Conservation (phyloP, 1,284 basidiomycete genomes). For the Schizopora paradoxa region DNA sequence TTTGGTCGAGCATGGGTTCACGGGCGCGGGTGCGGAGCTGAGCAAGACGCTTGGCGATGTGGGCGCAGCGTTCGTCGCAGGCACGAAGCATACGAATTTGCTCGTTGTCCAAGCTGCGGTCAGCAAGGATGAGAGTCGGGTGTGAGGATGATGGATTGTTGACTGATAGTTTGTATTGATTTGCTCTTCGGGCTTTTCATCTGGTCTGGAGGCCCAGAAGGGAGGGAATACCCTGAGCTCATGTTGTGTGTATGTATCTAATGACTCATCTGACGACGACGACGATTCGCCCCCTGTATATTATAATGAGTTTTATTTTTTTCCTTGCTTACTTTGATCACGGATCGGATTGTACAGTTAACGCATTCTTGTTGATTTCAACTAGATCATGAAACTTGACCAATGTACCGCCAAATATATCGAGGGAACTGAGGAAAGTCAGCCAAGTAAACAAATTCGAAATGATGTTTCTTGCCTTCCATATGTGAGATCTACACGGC, state of each 20-base stretch:
- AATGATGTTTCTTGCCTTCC: conserved; percentile 63
- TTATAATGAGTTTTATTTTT: neutral
- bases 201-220: no score
- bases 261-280: no score
- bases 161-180: no score
- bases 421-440: conserved; percentile 60
- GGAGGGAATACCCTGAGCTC: no score
- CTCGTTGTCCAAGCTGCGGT: conserved; percentile 55
- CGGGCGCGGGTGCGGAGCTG: conserved; percentile 47
- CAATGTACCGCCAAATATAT: conserved; percentile 77
- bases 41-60: conserved; percentile 74
- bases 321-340: no score
- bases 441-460: no score
- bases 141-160: no score
- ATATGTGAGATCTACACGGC: conserved; percentile 92
- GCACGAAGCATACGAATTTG: conserved; percentile 45
- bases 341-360: no score
- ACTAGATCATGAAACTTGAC: conserved; percentile 73
- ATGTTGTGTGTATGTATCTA: no score
- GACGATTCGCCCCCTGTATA: neutral
- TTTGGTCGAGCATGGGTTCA: conserved; percentile 38
- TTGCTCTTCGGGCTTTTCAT: no score
- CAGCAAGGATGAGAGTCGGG: neutral
- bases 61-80: conserved; percentile 54
- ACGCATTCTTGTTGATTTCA: conserved; percentile 8